Conservation (phyloP, 768 basidiomycete species). For the Gymnopilus dilepis region DNA sequence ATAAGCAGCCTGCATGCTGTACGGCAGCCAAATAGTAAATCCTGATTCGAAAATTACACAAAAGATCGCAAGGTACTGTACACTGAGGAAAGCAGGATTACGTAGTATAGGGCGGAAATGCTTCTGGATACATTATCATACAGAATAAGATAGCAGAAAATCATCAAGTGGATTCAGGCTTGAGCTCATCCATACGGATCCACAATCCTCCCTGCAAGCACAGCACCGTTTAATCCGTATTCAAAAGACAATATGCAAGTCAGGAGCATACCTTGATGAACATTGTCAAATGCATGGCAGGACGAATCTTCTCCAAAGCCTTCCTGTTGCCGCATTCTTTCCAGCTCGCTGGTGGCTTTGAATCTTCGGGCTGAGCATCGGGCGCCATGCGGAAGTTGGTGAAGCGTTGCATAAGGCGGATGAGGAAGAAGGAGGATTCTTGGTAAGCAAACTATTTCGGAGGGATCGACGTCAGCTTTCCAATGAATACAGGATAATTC, state of each 20-base stretch:
- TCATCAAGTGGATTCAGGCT: neutral
- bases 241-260: neutral
- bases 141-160: neutral
- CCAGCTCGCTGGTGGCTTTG: conserved; percentile 44
- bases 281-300: conserved; percentile 48
- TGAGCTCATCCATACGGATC: conserved; percentile 33
- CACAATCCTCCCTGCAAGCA: conserved; percentile 35
- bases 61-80: too few relatives aligned
- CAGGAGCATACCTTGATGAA: conserved; percentile 34
- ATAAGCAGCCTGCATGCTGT: too few relatives aligned
- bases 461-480: neutral
- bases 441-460: conserved; percentile 52
- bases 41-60: too few relatives aligned
- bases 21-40: too few relatives aligned
- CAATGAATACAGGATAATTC: neutral
- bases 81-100: too few relatives aligned
- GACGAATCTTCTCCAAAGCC: conserved; percentile 43
- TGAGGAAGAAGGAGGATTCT: conserved; percentile 59
- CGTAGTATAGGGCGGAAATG: too few relatives aligned
- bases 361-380: conserved; percentile 29
- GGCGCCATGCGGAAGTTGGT: conserved; percentile 50
- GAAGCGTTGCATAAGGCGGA: conserved; percentile 57
- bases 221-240: neutral
- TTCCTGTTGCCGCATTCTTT: conserved; percentile 45
- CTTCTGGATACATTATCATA: neutral